A percentile compares a stretch with the other conserved stretches of the same genome.
These are phyloP conservation scores for Sphagnum tenellum DNA, from an alignment of 225 moss, liverwort and hornwort genomes.

Conservation along the genomic window DNA sequence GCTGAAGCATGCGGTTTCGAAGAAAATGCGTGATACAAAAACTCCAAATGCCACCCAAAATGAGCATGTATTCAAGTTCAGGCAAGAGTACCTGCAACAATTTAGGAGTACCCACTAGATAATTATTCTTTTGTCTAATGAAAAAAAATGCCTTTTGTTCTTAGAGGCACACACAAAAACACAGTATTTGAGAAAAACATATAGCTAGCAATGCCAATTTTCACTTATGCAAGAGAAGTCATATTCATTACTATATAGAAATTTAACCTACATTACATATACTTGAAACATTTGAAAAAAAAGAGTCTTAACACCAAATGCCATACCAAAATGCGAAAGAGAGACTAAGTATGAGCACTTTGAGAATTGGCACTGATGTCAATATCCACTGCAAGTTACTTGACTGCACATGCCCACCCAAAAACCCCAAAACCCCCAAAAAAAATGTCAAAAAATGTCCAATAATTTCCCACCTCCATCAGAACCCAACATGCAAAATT, in stretches of 20 bases:
- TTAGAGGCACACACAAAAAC: not conserved
- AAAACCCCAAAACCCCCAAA: not conserved
- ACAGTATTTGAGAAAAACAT: not conserved
- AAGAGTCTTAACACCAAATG: not conserved
- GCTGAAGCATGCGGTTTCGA: conserved; percentile 81
- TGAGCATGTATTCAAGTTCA: conserved; percentile 73
- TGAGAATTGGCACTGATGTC: conserved; percentile 69
- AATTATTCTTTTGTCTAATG: too few relatives aligned
- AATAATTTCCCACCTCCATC: not conserved
- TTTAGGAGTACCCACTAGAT: conserved; percentile 1
- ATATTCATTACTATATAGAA: too few relatives aligned
- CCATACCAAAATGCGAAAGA: conserved; percentile 80
- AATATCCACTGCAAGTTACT: conserved; percentile 88
- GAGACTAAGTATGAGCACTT: conserved; percentile 69
- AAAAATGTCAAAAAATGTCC: not conserved
- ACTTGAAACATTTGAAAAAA: too few relatives aligned
- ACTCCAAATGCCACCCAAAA: conserved; percentile 96
- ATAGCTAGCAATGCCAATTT: too few relatives aligned
- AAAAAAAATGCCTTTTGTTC: too few relatives aligned
- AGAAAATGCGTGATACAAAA: conserved; percentile 83
- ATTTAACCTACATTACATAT: too few relatives aligned
- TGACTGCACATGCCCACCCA: conserved; percentile 42
- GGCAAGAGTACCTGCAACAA: conserved; percentile 76
- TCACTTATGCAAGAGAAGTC: too few relatives aligned
- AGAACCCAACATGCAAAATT: not conserved